Percentiles rank a stretch among this genome's conserved stretches.
phyloP scores from a whole-genome alignment of 805 yeast species.

The Starmerella apicola region DNA sequence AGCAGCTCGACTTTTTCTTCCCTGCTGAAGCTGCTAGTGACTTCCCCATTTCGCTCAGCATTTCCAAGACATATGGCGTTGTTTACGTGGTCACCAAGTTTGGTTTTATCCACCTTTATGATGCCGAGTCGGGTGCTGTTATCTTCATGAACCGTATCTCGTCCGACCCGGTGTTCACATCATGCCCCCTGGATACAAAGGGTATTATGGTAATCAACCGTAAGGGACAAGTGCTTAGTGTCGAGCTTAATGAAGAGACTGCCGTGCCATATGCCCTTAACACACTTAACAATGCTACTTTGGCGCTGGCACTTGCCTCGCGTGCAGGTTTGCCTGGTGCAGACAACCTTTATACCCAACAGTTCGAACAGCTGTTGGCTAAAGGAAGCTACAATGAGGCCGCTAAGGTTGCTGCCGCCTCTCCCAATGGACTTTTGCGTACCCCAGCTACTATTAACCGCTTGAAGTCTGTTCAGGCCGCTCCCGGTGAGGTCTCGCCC shows the following conservation, averaged over 20 bases:
- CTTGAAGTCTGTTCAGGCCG: slow-evolving; percentile 78
- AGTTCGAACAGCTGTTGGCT: slow-evolving; percentile 71
- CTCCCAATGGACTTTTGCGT: slow-evolving; percentile 66
- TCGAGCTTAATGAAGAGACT: slow-evolving; percentile 72
- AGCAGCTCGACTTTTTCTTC: slow-evolving; percentile 83
- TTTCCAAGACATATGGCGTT: slow-evolving; percentile 75
- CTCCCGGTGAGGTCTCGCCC: slow-evolving; percentile 92
- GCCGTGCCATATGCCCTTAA: slow-evolving; percentile 81
- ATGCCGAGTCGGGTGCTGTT: slow-evolving; percentile 81
- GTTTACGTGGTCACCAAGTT: slow-evolving; percentile 83
- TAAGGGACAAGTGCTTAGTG: slow-evolving; percentile 88
- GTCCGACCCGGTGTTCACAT: slow-evolving; percentile 87
- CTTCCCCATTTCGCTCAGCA: slow-evolving; percentile 87
- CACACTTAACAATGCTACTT: slow-evolving; percentile 70
- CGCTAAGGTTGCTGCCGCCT: slow-evolving; percentile 93
- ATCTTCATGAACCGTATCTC: slow-evolving; percentile 93
- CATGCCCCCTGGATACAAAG: slow-evolving; percentile 58
- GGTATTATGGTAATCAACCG: slow-evolving; percentile 93
- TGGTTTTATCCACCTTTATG: slow-evolving; percentile 93
- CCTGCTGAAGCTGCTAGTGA: slow-evolving; percentile 94
- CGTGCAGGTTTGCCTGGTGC: slow-evolving; percentile 98
- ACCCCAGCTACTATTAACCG: slow-evolving; percentile 89
- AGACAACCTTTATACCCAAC: slow-evolving; percentile 79
- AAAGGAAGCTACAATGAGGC: slow-evolving; percentile 85
- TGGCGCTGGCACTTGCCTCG: slow-evolving; percentile 80